Conservation (phyloP, 2,329 filamentous ascomycete genomes). For the Tolypocladium amazonense region DNA sequence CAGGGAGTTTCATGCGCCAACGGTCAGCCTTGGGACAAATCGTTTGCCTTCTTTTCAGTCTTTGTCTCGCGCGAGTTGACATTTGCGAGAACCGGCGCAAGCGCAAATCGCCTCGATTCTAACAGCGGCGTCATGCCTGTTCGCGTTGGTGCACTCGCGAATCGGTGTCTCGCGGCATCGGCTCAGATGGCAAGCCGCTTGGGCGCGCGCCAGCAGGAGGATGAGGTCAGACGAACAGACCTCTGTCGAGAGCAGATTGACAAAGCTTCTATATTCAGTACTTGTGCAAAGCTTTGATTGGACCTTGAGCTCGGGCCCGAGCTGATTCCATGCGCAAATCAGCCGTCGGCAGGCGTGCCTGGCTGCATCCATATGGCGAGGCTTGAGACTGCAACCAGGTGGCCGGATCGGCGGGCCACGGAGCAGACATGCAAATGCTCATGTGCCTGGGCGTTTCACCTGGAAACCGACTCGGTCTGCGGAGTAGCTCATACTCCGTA, state of each 20-base stretch:
- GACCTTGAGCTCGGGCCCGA: not conserved
- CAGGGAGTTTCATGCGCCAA: conserved; percentile 10
- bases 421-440: not conserved
- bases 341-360: not conserved
- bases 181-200: not conserved
- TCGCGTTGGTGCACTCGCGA: not conserved
- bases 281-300: not conserved
- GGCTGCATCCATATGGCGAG: not conserved
- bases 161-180: not conserved
- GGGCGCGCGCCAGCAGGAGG: not conserved
- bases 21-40: not conserved
- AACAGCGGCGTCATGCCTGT: not conserved
- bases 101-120: not conserved
- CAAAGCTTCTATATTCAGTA: not conserved
- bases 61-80: not conserved
- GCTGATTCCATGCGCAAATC: not conserved
- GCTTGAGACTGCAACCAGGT: not conserved
- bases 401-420: not conserved
- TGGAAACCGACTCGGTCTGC: not conserved
- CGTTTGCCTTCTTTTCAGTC: not conserved
- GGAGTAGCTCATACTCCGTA: not conserved
- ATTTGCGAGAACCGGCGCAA: not conserved
- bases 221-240: not conserved
- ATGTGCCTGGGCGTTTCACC: not conserved
- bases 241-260: not conserved